Evolutionary conservation across 495 filamentous ascomycete species (phyloP), one percentile per base, ranked within the genome.

Genomic region (Tricharina praecox): DNA sequence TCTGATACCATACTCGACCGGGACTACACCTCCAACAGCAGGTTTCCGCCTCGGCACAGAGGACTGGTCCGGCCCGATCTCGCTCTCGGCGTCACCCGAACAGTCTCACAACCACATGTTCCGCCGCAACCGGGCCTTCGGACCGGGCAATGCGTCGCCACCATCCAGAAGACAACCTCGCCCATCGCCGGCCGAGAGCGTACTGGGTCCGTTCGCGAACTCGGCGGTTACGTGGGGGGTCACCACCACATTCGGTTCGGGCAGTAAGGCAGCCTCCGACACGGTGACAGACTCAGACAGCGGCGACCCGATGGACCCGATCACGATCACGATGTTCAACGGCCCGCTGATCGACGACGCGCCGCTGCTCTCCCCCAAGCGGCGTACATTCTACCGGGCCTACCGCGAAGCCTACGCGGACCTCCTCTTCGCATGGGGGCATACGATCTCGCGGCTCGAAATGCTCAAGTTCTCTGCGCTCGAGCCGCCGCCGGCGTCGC

Each of bases 341-440:
- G 77, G 81, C 53, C 70, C 71, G 33, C 69, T 72, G 25, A 93
- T 94, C 47, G 80, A 88, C 46, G 76, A 87, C 58, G 76, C 76
- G n/a, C 72, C 82, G 1, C 68, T 94, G 21, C 69, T 93, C 4
- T 78, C 93, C 47, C 70, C 70, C 4, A 69, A 65, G 25, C 73
- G 75, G 34, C 63, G 70, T 36, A 57, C 66, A 25, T 60, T 78
- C 3, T 87, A 85, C 54, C 66, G 65, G 5, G 71, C 73, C 35
- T 95, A 92, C 62, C 76, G 87, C 15, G 71, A 74, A 44, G 69
- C 76, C 30, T 95, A 95, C 58, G 83, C 88, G 9, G 72, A 88
- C 50, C 70, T 92, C 53, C 69, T 95, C 1, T 78, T 74, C 36
- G 74, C 80, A 48, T 95, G 88, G 87, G 72, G 73, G n/a, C 68